Base-by-base conservation (phyloP, 2,329 filamentous ascomycete species). In the Calonectria naviculata region DNA sequence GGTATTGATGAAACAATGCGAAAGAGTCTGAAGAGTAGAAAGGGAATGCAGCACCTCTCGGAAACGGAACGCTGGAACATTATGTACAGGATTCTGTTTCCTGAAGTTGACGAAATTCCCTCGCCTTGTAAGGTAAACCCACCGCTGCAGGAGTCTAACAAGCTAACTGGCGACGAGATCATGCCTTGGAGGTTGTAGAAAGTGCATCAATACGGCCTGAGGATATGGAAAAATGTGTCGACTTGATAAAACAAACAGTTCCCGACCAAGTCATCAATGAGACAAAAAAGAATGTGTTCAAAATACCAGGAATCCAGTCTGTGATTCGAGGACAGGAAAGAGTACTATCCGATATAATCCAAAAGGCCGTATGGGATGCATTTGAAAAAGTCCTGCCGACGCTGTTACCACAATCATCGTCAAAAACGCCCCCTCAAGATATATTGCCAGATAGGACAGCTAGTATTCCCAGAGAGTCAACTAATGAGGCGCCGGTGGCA, bases 61-160 rank as follows among this genome's bases (percentile, higher is more conserved):
- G 70, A 74, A 31, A 54, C 44, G 3, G 68, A 62, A 2, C 24
- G 3, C 17, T 75, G 73, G 73, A 29, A 65, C 28, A 47, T 63
- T 13, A 72, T 75, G 70, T 75, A 69, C 24, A 75, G 34, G 29
- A 67, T 71, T 28, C 31, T 75, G 1, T 75, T 75, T 24, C 72
- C 73, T 1, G 36, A 52, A 1, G 46, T 31, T 0, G 17, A 60
- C 9, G 26, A 46, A 3, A 68, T 75, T 13, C 73, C 73, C 0
- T 73, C 64, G 9, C 72, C 73, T 1, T 73, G 73, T 75, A 65
- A 69, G 70, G 41, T 12, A 1, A 41, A 7, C 28, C 12, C 1
- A 10, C 19, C 4, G 21, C 8, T 7, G 0, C 15, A 21, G 8
- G n/a, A 12, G 4, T 10, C 17, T 4, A 13, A 13, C 9, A 31